phyloP scores from a whole-genome alignment of 805 yeast genomes.

The Isabelozyma rhagii region DNA sequence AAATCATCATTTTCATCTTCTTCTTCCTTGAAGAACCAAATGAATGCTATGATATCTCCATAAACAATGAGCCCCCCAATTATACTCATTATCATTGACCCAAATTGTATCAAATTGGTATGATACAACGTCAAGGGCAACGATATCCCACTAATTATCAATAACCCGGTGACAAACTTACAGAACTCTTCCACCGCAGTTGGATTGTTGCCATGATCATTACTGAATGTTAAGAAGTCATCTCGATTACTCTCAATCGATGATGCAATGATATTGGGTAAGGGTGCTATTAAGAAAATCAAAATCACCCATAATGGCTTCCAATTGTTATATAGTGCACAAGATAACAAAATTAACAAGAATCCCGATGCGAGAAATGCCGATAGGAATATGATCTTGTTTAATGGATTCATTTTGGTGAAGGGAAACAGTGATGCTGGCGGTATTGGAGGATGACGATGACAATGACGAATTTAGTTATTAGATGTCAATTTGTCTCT shows the following conservation, averaged over 20 bases:
- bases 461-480: too few relatives aligned
- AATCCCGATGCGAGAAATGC: conserved; percentile 46
- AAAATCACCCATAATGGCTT: conserved; percentile 40
- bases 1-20: conserved; percentile 46
- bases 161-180: conserved; percentile 36
- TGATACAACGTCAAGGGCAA: conserved; percentile 41
- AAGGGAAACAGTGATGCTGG: not conserved
- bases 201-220: conserved; percentile 35
- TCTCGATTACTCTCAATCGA: conserved; percentile 37
- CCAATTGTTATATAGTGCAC: conserved; percentile 44
- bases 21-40: conserved; percentile 44
- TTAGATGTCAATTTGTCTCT: too few relatives aligned
- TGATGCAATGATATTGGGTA: conserved; percentile 39
- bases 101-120: conserved; percentile 31
- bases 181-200: conserved; percentile 37
- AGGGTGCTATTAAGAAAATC: conserved; percentile 42
- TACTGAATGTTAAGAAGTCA: conserved; percentile 43
- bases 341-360: conserved; percentile 39
- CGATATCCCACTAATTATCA: conserved; percentile 43
- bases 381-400: conserved; percentile 44
- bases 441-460: too few relatives aligned
- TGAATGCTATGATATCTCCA: conserved; percentile 40
- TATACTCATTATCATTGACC: conserved; percentile 42
- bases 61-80: conserved; percentile 44
- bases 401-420: conserved; percentile 40